phyloP scores from a whole-genome alignment of 306 rosid species.

The Medicago arabica region DNA sequence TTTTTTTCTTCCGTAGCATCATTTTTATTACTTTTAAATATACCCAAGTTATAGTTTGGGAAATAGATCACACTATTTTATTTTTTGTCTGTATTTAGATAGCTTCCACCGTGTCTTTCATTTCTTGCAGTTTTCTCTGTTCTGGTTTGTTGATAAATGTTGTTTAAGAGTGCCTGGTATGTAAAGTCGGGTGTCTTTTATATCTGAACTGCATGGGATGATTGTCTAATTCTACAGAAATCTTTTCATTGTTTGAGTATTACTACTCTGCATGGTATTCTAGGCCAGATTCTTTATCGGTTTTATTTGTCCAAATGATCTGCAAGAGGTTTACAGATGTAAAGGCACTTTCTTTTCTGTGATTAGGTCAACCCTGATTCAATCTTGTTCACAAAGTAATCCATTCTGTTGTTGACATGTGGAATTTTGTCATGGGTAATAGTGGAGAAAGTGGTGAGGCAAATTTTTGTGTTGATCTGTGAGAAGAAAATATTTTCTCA shows the following conservation, averaged over 20 bases:
- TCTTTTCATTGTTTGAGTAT: background rate
- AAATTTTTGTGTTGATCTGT: background rate
- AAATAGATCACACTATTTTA: background rate
- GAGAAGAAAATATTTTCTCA: background rate
- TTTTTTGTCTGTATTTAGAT: slow-evolving; percentile 25
- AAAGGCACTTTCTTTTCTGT: background rate
- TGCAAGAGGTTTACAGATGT: background rate
- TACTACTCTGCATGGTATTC: background rate
- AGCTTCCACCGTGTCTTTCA: slow-evolving; percentile 16
- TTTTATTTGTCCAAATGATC: slow-evolving; percentile 2
- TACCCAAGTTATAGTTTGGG: background rate
- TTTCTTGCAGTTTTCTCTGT: slow-evolving; percentile 13
- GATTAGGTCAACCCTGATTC: background rate
- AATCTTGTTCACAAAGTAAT: background rate
- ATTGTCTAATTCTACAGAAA: background rate
- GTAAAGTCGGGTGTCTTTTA: background rate
- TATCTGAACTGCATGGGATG: background rate
- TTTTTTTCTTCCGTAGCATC: slow-evolving; percentile 32
- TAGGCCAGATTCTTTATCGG: background rate
- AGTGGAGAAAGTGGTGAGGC: background rate
- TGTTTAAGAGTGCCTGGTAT: background rate
- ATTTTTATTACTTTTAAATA: slow-evolving; percentile 14
- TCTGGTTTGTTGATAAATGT: background rate
- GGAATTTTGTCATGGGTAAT: background rate
- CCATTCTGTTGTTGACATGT: background rate